These are phyloP conservation scores for Tylopilus sp. DNA, from an alignment of 1,284 basidiomycete species.

Conservation along the genomic window DNA sequence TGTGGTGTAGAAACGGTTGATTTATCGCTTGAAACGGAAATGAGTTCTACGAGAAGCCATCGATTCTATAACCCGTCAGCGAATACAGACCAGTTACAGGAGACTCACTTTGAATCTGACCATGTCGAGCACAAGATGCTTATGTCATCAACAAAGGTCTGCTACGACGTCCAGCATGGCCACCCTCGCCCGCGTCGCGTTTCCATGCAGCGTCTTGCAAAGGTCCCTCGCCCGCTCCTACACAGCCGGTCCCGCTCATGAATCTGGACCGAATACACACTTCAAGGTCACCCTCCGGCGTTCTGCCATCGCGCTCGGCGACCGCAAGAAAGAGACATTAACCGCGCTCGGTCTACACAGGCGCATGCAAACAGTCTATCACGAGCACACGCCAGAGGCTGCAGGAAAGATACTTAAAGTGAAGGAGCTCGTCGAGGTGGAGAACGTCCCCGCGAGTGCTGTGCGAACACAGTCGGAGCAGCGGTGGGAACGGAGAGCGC, in stretches of 20 bases:
- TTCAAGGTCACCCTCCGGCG: constrained; percentile 83
- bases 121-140: constrained; percentile 18
- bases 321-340: constrained; percentile 70
- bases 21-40: constrained; percentile 29
- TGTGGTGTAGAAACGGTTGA: background rate
- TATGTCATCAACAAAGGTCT: constrained; percentile 26
- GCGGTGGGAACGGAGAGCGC: constrained; percentile 59
- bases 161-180: too few relatives aligned
- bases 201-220: constrained; percentile 2
- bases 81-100: background rate
- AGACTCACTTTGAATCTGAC: constrained; percentile 30
- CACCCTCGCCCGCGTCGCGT: constrained; percentile 8
- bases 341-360: constrained; percentile 75
- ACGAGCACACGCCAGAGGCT: constrained; percentile 65
- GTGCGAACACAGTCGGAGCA: constrained; percentile 68
- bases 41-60: constrained; percentile 76
- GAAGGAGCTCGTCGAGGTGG: constrained; percentile 85
- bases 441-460: constrained; percentile 67
- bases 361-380: constrained; percentile 81
- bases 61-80: constrained; percentile 53
- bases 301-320: constrained; percentile 78
- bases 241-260: background rate
- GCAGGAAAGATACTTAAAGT: constrained; percentile 82
- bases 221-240: constrained; percentile 12
- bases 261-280: constrained; percentile 54